Conservation (phyloP, 2,329 filamentous ascomycete genomes). For the Coniochaeta ligniaria region DNA sequence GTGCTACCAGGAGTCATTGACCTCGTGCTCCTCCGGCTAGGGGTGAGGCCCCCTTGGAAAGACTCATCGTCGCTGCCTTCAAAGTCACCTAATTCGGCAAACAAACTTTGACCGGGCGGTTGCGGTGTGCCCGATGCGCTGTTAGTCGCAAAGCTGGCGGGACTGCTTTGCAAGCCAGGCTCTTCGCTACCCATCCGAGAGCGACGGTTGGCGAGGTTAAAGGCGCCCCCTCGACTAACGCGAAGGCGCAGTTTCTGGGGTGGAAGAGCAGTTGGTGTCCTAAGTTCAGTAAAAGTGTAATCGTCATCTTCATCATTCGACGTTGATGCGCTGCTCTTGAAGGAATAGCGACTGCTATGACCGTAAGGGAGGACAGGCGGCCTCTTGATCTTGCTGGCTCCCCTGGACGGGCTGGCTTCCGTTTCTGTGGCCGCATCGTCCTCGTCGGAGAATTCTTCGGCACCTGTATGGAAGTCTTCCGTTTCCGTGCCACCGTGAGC, state of each 20-base stretch:
- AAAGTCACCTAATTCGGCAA: slow-evolving; percentile 81
- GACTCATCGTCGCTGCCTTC: slow-evolving; percentile 63
- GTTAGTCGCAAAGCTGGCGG: slow-evolving; percentile 43
- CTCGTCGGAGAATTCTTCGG: slow-evolving; percentile 67
- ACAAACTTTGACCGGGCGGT: slow-evolving; percentile 66
- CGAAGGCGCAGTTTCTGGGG: slow-evolving; percentile 67
- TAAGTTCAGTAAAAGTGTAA: slow-evolving; percentile 47
- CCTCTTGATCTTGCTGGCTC: slow-evolving; percentile 32
- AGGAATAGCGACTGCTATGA: slow-evolving; percentile 56
- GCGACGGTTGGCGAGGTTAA: slow-evolving; percentile 37
- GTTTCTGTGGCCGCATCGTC: slow-evolving; percentile 79
- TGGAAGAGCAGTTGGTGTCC: slow-evolving; percentile 55
- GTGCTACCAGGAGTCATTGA: slow-evolving; percentile 41
- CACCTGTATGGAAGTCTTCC: slow-evolving; percentile 91
- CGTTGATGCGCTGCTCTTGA: slow-evolving; percentile 82
- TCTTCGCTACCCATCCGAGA: slow-evolving; percentile 57
- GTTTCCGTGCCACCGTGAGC: slow-evolving; percentile 83
- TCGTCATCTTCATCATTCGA: slow-evolving; percentile 75
- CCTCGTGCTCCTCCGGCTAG: slow-evolving; percentile 39
- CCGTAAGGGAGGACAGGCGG: slow-evolving; percentile 33
- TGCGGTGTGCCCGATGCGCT: slow-evolving; percentile 42
- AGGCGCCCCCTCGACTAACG: slow-evolving; percentile 51
- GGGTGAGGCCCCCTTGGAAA: slow-evolving; percentile 40
- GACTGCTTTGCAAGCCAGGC: slow-evolving; percentile 49
- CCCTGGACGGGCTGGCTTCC: slow-evolving; percentile 48